A percentile compares a stretch with the other conserved stretches of the same genome.
Evolutionary conservation across 768 basidiomycete genomes (phyloP).

Genomic region (Trametes villosa): DNA sequence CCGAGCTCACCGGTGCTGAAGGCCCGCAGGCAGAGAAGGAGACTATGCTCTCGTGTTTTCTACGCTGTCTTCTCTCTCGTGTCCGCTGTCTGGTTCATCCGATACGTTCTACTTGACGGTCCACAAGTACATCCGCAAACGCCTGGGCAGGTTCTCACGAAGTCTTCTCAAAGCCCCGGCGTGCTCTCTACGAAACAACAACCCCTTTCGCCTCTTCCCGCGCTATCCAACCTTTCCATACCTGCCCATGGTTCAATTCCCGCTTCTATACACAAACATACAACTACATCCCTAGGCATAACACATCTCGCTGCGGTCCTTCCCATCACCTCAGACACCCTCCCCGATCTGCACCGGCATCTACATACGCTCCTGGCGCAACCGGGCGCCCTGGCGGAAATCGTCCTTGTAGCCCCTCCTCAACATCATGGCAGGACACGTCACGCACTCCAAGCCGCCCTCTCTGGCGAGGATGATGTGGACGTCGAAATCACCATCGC

Average conservation of each 20-base stretch:
- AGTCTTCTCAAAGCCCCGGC: too few relatives aligned
- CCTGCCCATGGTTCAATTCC: too few relatives aligned
- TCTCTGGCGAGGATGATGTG: constrained; percentile 33
- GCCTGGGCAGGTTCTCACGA: not conserved
- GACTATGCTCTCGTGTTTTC: constrained; percentile 12
- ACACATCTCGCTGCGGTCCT: constrained; percentile 38
- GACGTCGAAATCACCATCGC: constrained; percentile 49
- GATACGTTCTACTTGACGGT: not conserved
- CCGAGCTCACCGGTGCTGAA: constrained; percentile 25
- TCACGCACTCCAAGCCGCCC: constrained; percentile 38
- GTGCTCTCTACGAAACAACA: too few relatives aligned
- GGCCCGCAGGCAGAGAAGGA: constrained; percentile 5
- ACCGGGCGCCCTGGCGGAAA: constrained; percentile 43
- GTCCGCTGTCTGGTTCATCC: constrained; percentile 8
- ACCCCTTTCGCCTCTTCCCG: too few relatives aligned
- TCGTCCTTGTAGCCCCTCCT: constrained; percentile 53
- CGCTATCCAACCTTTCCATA: too few relatives aligned
- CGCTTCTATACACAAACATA: not conserved
- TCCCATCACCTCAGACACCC: constrained; percentile 46
- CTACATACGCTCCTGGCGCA: constrained; percentile 46
- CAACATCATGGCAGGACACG: constrained; percentile 41
- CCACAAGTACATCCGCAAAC: not conserved
- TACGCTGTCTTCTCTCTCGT: not conserved
- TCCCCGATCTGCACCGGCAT: constrained; percentile 38
- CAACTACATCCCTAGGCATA: not conserved